Percentiles rank a stretch among this genome's conserved stretches.
phyloP scores from a whole-genome alignment of 176 grass and related monocot genomes.

The Oryza meyeriana region DNA sequence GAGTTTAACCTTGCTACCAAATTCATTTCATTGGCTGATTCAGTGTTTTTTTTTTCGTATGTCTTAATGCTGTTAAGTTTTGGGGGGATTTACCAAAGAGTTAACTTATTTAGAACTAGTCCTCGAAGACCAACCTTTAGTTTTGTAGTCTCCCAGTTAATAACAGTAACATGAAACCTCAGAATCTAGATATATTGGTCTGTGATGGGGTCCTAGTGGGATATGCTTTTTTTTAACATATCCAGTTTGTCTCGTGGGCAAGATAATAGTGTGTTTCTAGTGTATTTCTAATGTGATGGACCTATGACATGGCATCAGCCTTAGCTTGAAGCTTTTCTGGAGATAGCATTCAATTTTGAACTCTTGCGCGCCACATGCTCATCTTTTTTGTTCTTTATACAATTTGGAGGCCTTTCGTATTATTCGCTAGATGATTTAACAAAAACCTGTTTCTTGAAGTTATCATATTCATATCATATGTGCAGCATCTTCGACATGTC shows the following conservation, averaged over 20 bases:
- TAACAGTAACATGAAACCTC: background rate
- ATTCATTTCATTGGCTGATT: background rate
- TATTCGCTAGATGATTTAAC: background rate
- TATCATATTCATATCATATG: background rate
- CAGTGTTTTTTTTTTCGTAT: background rate
- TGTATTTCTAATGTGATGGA: background rate
- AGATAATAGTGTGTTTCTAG: background rate
- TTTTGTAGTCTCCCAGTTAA: background rate
- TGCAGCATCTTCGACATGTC: background rate
- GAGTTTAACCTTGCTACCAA: slow-evolving; percentile 24
- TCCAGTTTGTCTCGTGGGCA: background rate
- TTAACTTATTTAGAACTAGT: background rate
- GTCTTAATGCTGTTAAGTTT: background rate
- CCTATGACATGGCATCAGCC: background rate
- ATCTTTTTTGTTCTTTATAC: background rate
- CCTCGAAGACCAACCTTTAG: background rate
- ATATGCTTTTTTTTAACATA: background rate
- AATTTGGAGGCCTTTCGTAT: background rate
- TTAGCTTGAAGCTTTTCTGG: background rate
- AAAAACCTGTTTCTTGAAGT: background rate
- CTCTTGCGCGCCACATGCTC: background rate
- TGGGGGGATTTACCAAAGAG: background rate
- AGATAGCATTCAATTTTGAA: background rate
- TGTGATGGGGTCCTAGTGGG: background rate
- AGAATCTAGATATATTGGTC: background rate